Evolutionary conservation across 1,139 yeast genomes (phyloP).

Genomic region (Yamadazyma mexicana): DNA sequence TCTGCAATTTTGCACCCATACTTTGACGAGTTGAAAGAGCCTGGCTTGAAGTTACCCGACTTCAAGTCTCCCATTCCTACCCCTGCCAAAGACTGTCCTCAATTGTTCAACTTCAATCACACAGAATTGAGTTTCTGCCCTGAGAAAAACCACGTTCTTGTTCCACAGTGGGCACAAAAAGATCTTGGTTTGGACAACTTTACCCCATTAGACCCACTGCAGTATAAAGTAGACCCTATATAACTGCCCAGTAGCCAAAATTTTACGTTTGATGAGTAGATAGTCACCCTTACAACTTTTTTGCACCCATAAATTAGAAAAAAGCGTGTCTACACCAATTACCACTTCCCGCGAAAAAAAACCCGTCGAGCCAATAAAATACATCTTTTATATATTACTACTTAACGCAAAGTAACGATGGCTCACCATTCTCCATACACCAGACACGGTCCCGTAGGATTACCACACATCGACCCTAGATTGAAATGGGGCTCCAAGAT

Average conservation of each 20-base stretch:
- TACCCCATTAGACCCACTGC: slow-evolving; percentile 11
- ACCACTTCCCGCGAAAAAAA: not conserved
- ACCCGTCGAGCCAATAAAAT: slow-evolving; percentile 4
- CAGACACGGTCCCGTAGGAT: slow-evolving; percentile 55
- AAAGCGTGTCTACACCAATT: not conserved
- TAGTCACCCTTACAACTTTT: no score
- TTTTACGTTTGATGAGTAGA: not conserved
- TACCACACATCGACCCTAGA: slow-evolving; percentile 54
- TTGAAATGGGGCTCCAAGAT: slow-evolving; percentile 61
- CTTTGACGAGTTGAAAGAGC: slow-evolving; percentile 71
- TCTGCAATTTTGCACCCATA: slow-evolving; percentile 70
- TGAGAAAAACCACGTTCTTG: slow-evolving; percentile 31
- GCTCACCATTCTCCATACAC: slow-evolving; percentile 40
- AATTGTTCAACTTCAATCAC: slow-evolving; percentile 50
- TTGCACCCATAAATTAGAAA: slow-evolving; percentile 2
- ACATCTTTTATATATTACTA: not conserved
- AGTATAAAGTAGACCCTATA: slow-evolving; percentile 9
- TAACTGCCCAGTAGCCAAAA: not conserved
- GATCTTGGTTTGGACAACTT: slow-evolving; percentile 13
- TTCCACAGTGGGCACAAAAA: slow-evolving; percentile 40
- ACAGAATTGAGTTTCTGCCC: slow-evolving; percentile 47
- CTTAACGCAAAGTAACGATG: no score
- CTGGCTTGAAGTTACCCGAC: slow-evolving; percentile 55
- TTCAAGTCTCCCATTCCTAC: slow-evolving; percentile 39
- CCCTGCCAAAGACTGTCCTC: slow-evolving; percentile 42